A percentile compares a stretch with the other conserved stretches of the same genome.
Evolutionary conservation across 2,329 filamentous ascomycete species (phyloP).

Genomic region (Pestalotiopsis sp.): DNA sequence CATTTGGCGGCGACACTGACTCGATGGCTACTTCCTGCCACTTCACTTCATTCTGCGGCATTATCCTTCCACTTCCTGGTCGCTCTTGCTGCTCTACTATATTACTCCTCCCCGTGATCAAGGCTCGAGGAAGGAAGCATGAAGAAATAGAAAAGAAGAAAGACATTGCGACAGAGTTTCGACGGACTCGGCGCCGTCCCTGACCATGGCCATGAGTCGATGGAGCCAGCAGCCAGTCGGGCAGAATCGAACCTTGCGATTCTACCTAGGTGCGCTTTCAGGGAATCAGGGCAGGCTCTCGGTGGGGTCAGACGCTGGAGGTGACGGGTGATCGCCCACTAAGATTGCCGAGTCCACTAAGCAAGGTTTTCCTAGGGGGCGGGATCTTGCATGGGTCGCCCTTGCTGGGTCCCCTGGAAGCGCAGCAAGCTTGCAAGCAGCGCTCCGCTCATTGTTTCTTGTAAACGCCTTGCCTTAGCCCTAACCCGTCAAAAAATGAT

Average conservation of each 20-base stretch:
- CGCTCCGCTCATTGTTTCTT: background rate
- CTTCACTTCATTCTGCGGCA: background rate
- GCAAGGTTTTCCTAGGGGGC: constrained; percentile 7
- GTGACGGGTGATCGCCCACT: constrained; percentile 8
- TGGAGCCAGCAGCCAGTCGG: background rate
- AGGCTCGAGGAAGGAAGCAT: background rate
- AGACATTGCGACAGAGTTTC: background rate
- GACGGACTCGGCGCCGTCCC: background rate
- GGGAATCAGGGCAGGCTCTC: background rate
- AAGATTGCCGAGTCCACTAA: constrained; percentile 9
- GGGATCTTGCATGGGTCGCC: constrained; percentile 8
- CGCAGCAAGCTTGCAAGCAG: background rate
- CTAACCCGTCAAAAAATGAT: background rate
- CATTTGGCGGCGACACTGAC: background rate
- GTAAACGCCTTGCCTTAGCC: background rate
- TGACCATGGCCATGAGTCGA: background rate
- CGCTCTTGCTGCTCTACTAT: background rate
- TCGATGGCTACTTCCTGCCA: background rate
- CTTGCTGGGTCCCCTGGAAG: background rate
- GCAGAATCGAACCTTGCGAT: constrained; percentile 1
- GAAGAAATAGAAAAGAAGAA: background rate
- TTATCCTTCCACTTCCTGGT: no score
- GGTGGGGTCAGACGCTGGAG: constrained; percentile 4
- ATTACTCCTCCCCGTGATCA: background rate
- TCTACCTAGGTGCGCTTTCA: background rate